A percentile compares a stretch with the other conserved stretches of the same genome.
phyloP scores from a whole-genome alignment of 2,329 filamentous ascomycete species.

The Bertia moriformis region DNA sequence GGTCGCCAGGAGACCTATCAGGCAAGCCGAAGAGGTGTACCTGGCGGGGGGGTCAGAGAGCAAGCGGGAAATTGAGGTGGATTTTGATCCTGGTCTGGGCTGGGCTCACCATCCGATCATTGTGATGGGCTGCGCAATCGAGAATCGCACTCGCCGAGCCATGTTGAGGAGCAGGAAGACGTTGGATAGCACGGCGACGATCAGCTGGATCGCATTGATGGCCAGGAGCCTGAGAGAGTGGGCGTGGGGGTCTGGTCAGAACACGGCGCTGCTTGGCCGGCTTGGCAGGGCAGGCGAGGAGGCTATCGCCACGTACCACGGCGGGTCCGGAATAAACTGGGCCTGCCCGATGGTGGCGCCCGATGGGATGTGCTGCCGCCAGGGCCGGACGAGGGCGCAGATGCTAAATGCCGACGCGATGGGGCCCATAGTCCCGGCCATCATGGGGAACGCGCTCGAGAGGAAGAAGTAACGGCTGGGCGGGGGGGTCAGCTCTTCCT shows the following conservation, averaged over 20 bases:
- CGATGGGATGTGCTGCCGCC: conserved; percentile 46
- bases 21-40: conserved; percentile 45
- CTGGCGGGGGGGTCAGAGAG: too few species aligned
- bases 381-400: conserved; percentile 67
- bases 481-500: not conserved
- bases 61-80: not conserved
- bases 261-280: not conserved
- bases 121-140: conserved; percentile 67
- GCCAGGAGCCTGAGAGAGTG: conserved; percentile 46
- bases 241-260: not conserved
- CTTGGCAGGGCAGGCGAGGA: not conserved
- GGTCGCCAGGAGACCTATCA: conserved; percentile 52
- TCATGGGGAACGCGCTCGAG: conserved; percentile 56
- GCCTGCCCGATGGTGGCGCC: conserved; percentile 32
- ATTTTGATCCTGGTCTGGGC: conserved; percentile 22
- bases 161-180: conserved; percentile 77
- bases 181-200: conserved; percentile 65
- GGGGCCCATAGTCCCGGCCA: conserved; percentile 72
- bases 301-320: conserved; percentile 40
- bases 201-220: conserved; percentile 66
- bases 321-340: conserved; percentile 46
- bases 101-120: conserved; percentile 61
- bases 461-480: conserved; percentile 48
- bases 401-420: conserved; percentile 81
- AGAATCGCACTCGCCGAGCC: conserved; percentile 64